A percentile compares a stretch with the other conserved stretches of the same genome.
These are phyloP conservation scores for Saxophila tyrrhenica DNA, from an alignment of 495 filamentous ascomycete genomes.

Conservation along the genomic window DNA sequence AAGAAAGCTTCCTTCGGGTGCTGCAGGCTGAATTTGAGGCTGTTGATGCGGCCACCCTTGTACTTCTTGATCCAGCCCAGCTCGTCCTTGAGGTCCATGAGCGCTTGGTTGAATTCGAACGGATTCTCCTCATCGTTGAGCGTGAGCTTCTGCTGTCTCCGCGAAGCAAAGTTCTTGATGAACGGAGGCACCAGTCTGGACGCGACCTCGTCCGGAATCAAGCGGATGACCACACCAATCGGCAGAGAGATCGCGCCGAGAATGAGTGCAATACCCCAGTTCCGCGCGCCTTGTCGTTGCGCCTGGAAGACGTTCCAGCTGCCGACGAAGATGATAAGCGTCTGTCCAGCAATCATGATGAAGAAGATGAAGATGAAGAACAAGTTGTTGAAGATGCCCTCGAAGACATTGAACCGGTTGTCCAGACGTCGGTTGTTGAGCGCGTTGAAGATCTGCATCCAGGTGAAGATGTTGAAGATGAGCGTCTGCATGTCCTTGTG, in stretches of 20 bases:
- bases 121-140: conserved; percentile 67
- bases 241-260: conserved; percentile 61
- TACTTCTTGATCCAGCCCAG: conserved; percentile 54
- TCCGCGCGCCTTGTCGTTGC: conserved; percentile 45
- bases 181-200: conserved; percentile 38
- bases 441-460: conserved; percentile 92
- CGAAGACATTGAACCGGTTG: conserved; percentile 83
- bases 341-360: conserved; percentile 73
- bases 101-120: conserved; percentile 42
- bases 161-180: conserved; percentile 10
- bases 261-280: conserved; percentile 67
- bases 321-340: conserved; percentile 69
- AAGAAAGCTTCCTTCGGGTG: conserved; percentile 66
- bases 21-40: conserved; percentile 72
- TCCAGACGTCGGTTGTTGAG: conserved; percentile 78
- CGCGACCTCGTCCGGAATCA: conserved; percentile 60
- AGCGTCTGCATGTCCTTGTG: conserved; percentile 49
- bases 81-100: conserved; percentile 30
- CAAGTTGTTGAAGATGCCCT: conserved; percentile 63
- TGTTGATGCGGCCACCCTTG: conserved; percentile 75
- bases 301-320: conserved; percentile 56
- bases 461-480: conserved; percentile 86
- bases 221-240: conserved; percentile 57
- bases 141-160: conserved; percentile 25
- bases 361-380: conserved; percentile 76